Evolutionary conservation across 306 rosid species (phyloP).

Genomic region (Corylus heterophylla): DNA sequence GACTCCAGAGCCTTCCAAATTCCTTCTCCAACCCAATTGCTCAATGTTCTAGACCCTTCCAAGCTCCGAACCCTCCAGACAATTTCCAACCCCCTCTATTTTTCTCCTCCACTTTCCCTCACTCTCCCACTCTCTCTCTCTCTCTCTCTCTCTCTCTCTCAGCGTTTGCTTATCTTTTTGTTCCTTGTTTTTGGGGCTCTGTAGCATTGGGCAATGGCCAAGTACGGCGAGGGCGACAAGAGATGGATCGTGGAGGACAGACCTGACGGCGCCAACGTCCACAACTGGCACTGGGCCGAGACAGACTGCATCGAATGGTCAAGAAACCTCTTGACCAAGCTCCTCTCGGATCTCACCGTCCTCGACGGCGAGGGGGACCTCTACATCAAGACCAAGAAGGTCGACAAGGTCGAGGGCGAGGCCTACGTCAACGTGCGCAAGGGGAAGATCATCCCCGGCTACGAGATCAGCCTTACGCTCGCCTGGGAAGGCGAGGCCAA

Average conservation of each 20-base stretch:
- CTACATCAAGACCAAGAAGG: constrained; percentile 50
- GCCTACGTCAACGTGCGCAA: constrained; percentile 91
- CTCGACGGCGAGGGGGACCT: constrained; percentile 72
- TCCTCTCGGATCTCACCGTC: constrained; percentile 57
- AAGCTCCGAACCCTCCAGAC: constrained; percentile 33
- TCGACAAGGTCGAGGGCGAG: constrained; percentile 73
- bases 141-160: neutral
- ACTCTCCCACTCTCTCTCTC: neutral
- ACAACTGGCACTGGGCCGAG: constrained; percentile 99
- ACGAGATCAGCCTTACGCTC: constrained; percentile 66
- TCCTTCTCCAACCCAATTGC: neutral
- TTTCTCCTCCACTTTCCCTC: neutral
- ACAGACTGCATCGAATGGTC: constrained; percentile 93
- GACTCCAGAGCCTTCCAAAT: neutral
- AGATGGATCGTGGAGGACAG: constrained; percentile 98
- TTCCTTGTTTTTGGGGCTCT: neutral
- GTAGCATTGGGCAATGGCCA: constrained; percentile 53
- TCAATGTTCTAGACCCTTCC: constrained; percentile 30
- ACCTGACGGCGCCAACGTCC: constrained; percentile 91
- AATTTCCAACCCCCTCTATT: neutral
- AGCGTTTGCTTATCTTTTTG: neutral
- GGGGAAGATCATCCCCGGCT: constrained; percentile 92
- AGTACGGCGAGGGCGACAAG: constrained; percentile 91
- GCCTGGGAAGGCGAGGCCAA: constrained; percentile 89
- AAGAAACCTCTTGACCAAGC: constrained; percentile 56